phyloP scores from a whole-genome alignment of 352 stramenopile genomes.

The Pythium myriotylum region DNA sequence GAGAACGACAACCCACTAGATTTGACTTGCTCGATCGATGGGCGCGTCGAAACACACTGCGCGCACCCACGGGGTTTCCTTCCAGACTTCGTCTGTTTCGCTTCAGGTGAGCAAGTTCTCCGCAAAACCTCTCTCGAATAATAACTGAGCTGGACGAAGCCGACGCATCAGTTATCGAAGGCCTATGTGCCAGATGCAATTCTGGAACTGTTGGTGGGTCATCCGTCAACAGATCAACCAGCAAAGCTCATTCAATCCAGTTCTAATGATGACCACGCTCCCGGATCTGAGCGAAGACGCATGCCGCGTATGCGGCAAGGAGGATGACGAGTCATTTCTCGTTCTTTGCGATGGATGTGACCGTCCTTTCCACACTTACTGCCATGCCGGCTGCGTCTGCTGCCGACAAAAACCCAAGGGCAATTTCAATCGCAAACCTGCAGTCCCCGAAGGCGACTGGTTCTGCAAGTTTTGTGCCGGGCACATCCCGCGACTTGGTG shows the following conservation, averaged over 20 bases:
- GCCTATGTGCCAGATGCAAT: slow-evolving; percentile 11
- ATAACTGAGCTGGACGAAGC: slow-evolving; percentile 11
- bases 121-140: slow-evolving; percentile 9
- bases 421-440: slow-evolving; percentile 74
- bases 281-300: slow-evolving; percentile 58
- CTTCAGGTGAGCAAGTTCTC: slow-evolving; percentile 23
- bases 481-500: slow-evolving; percentile 52
- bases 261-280: slow-evolving; percentile 22
- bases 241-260: slow-evolving; percentile 19
- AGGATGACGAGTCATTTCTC: slow-evolving; percentile 77
- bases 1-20: background rate
- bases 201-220: slow-evolving; percentile 13
- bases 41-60: too few species aligned
- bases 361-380: slow-evolving; percentile 72
- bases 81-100: slow-evolving; percentile 29
- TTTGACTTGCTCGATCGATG: slow-evolving; percentile 9
- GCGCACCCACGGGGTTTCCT: slow-evolving; percentile 9
- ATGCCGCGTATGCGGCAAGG: slow-evolving; percentile 78
- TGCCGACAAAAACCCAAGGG: slow-evolving; percentile 77
- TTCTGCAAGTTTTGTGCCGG: slow-evolving; percentile 87
- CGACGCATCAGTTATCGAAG: background rate
- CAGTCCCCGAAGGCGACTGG: slow-evolving; percentile 82
- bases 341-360: slow-evolving; percentile 85
- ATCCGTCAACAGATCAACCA: slow-evolving; percentile 1
- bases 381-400: slow-evolving; percentile 75